phyloP scores from a whole-genome alignment of 495 filamentous ascomycete genomes.

The Tetracladium setigerum region DNA sequence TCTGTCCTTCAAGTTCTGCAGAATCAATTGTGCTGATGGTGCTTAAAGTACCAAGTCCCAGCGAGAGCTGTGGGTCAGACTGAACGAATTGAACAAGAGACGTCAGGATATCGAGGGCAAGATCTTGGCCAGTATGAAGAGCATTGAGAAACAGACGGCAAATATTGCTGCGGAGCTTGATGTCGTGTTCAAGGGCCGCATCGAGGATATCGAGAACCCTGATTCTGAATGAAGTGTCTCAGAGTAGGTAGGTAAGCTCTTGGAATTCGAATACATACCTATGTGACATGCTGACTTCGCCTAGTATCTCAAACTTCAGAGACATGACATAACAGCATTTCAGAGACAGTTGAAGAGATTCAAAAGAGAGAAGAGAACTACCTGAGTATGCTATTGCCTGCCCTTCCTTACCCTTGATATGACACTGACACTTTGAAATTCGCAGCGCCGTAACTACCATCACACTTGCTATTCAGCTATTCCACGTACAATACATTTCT shows the following conservation, averaged over 20 bases:
- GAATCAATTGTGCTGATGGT: background rate
- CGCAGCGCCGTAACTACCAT: no score
- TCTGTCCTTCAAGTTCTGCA: background rate
- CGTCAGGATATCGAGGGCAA: slow-evolving; percentile 14
- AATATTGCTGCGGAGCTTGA: slow-evolving; percentile 16
- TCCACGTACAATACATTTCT: no score
- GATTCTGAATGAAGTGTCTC: background rate
- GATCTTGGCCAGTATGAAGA: slow-evolving; percentile 16
- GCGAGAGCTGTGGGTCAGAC: slow-evolving; percentile 4
- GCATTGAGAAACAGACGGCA: slow-evolving; percentile 11
- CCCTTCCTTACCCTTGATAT: no score
- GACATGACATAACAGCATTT: no score
- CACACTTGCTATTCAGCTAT: no score
- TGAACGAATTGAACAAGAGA: slow-evolving; percentile 16
- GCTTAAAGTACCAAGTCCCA: slow-evolving; percentile 12
- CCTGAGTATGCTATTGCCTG: no score
- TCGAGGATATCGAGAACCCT: slow-evolving; percentile 12
- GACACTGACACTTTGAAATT: no score
- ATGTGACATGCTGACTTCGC: no score
- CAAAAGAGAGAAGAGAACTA: no score
- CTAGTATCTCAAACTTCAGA: no score
- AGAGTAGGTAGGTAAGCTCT: background rate
- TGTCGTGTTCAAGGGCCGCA: slow-evolving; percentile 15
- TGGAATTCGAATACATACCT: background rate
- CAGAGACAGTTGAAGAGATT: no score